Base-by-base conservation (phyloP, 2,329 filamentous ascomycete genomes). In the Scedosporium aurantiacum region DNA sequence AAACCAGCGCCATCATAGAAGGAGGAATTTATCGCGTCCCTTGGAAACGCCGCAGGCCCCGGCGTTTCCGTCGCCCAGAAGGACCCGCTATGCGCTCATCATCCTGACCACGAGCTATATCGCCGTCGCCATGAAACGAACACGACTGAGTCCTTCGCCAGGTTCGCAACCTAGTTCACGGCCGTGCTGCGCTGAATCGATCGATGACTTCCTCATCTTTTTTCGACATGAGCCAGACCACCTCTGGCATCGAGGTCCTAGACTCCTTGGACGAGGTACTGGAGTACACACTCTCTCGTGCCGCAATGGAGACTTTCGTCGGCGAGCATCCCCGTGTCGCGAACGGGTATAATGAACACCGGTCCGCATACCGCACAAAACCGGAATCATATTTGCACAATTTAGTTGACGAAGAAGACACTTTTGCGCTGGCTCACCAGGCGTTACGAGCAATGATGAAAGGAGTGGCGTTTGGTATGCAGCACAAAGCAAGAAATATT, bases 111-210 rank as follows among this genome's bases (percentile, higher is more conserved):
- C 74, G 10, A 75, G 75, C 54, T 75, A 76, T 64, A 72, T 81
- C 40, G 70, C 80, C 28, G 70, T 84, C 27, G 70, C 84, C 56
- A 77, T 85, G 70, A 84, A 84, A 84, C 82, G 3, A 81, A 82
- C 41, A 80, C 81, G 2, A 80, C 79, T 45, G 81, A 84, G 67
- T 70, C 79, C 18, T 80, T 75, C 62, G 72, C 76, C 32, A 78
- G 76, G 55, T 69, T 85, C 2, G 80, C 82, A 2, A 81, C 78
- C 3, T 81, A 84, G 65, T 72, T 84, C 23, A 71, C 82, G 66
- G 83, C 82, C 5, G 75, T 75, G 0, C 73, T 83, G 8, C 74
- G 73, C 58, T 83, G 81, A 64, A 66, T 79, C 7, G 71, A 74
- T 57, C 7, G 71, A 74, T 57, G 74, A 83, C 58, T 80, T 78